Conservation (phyloP, 73 alveolate genomes). For the Stentor coeruleus region DNA sequence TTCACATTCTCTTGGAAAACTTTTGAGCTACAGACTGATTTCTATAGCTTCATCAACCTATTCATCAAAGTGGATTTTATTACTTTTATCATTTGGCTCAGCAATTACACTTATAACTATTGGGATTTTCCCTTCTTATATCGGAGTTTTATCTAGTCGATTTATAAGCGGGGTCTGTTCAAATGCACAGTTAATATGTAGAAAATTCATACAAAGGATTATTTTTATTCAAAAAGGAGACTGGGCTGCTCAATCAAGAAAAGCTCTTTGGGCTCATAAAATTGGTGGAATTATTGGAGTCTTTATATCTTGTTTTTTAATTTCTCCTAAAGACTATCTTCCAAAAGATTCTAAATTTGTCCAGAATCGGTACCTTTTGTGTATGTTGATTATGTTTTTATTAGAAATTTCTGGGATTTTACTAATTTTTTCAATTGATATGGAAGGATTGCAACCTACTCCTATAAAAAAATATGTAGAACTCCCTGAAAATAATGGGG, state of each 20-base stretch:
- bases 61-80: background rate
- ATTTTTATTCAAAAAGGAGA: background rate
- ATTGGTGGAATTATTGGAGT: background rate
- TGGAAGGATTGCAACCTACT: background rate
- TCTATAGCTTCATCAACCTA: background rate
- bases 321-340: background rate
- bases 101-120: too few species aligned
- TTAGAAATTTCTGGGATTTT: background rate
- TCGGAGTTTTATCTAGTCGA: background rate
- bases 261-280: background rate
- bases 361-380: background rate
- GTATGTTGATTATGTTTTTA: background rate
- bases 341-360: background rate
- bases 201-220: background rate
- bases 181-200: background rate
- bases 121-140: background rate
- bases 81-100: background rate
- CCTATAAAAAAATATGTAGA: background rate
- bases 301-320: background rate
- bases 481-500: background rate
- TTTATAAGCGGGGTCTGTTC: background rate
- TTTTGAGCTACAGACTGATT: background rate
- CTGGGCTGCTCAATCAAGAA: background rate
- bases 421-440: background rate
- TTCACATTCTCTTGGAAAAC: background rate